Base-by-base conservation (phyloP, 129 eudicot species). In the Logfia minima region DNA sequence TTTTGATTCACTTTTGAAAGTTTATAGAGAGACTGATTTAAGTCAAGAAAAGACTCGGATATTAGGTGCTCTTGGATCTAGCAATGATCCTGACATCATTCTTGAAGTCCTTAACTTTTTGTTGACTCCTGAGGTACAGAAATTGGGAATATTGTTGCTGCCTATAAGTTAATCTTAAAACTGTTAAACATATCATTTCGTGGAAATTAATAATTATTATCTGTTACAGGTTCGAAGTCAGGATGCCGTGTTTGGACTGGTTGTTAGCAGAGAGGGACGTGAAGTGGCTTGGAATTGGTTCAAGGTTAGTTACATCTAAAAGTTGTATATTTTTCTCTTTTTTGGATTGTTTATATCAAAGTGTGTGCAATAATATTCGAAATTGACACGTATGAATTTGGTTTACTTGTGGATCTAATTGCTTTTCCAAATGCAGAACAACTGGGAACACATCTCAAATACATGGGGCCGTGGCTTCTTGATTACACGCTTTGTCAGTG, bases 21-120 rank as follows among this genome's bases (percentile, higher is more conserved):
- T 95, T 80, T 92, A 95, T 45, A 85, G 92, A 75, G 99, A 95
- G 84, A 84, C 94, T 45, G 97, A 91, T 84, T 87, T 89, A 72
- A 95, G 99, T 90, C 97, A 91, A 83, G 99, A 95, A 82, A 95
- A 92, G 86, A 87, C 91, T 6, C 85, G 99, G 41, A 89, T 95
- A 71, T 79, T 95, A 86, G 97, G 90, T 84, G 85, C 95, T 48
- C 84, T 91, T 72, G 92, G 87, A 64, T 83, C 90, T 48, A 88
- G 90, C 78, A 62, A 76, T 64, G 86, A 83, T 35, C 83, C 83
- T 24, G 79, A 83, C 59, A 83, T 83, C 24, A 78, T 83, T 68
- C 86, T 83, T 77, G 86, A 83, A 78, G 77, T 91, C 60, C 90
- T 91, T 19, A 83, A 91, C 85, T 91, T 88, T 86, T 80, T 91